Evolutionary conservation across 352 stramenopile genomes (phyloP), one percentile per base, ranked within the genome.

Genomic region (Phytophthora capsici): DNA sequence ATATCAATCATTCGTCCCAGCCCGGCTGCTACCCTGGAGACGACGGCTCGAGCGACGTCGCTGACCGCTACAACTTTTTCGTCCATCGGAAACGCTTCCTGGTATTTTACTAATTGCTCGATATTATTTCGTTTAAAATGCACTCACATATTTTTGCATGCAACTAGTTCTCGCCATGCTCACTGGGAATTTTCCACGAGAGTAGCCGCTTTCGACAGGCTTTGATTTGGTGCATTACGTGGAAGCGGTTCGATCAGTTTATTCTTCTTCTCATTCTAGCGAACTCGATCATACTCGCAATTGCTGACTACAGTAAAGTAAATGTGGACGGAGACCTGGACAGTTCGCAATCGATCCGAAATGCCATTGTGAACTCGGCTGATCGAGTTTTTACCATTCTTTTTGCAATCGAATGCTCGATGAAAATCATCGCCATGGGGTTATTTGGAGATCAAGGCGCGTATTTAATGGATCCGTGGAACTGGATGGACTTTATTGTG

Each of bases 381-480:
- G 77, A 93, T 53, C 66, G 40, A 12, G 51, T 90, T 8, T 89
- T 87, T 66, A 87, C 84, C 1, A 63, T 75, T 17, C 62, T 91
- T 2, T 98, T 98, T 54, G 85, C 89, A 10, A 64, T 97, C 28
- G 93, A 98, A 59, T 94, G 83, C 51, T 74, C 84, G 1, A 77
- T 98, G 58, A 98, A 98, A 60, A 91, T 97, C 28, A 73, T 97
- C 26, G 88, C 86, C 22, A 88, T 96, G 77, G 91, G 91, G 1
- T 73, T 93, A 36, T 71, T 90, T 43, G 68, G 80, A 1, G 87
- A 90, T 2, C 56, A 86, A 57, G 83, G 84, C 4, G 73, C 71
- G n/a, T 97, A 97, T 59, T 72, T 96, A 17, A 84, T 84, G 63
- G 88, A 97, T 57, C 66, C 83, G 12, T 98, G 89, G 91, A 98